Base-by-base conservation (phyloP, 345 rosid species). In the Dipteronia dyeriana region DNA sequence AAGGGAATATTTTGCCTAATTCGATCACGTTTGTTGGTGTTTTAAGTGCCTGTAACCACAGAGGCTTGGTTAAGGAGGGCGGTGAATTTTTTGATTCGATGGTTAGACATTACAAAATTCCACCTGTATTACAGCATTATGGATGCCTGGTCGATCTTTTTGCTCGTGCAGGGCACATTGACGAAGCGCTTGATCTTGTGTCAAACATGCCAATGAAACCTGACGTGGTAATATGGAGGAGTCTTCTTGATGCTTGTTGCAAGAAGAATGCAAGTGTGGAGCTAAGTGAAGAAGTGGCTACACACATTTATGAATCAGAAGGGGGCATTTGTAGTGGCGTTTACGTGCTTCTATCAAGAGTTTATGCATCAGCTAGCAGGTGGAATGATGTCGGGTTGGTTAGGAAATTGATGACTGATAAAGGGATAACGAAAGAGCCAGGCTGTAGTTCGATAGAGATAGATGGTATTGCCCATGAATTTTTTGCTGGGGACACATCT, bases 371-470 rank as follows among this genome's bases (percentile, higher is more conserved):
- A 0, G 95, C 98, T 76, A 85, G 87, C 76, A 59, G 86, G 47
- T 94, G 97, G 98, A 86, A 88, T 62, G 90, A 91, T 77, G 98
- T 89, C 69, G 97, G 94, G 31, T 62, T 82, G 41, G 67, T 92
- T 13, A 89, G 97, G 80, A 90, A 89, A 71, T 67, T 92, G 78
- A 91, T 94, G 94, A 84, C 82, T 0, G 92, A 91, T 64, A 86
- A 83, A 76, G 97, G 95, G 2, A 62, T 94, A 25, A 75, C 75
- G 5, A 92, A 91, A 84, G 91, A 92, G 78, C 98, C 97, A 0
- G 98, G 98, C 14, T 94, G 98, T 72, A 94, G 97, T 79, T 88
- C 83, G 65, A 87, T 91, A 34, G 98, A 94, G 84, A 80, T 92
- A n/a, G 78, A 85, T 45, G 97, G 97, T 38, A 43, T 82, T 43